These are phyloP conservation scores for Carallia pectinifolia DNA, from an alignment of 345 rosid genomes.

Conservation along the genomic window DNA sequence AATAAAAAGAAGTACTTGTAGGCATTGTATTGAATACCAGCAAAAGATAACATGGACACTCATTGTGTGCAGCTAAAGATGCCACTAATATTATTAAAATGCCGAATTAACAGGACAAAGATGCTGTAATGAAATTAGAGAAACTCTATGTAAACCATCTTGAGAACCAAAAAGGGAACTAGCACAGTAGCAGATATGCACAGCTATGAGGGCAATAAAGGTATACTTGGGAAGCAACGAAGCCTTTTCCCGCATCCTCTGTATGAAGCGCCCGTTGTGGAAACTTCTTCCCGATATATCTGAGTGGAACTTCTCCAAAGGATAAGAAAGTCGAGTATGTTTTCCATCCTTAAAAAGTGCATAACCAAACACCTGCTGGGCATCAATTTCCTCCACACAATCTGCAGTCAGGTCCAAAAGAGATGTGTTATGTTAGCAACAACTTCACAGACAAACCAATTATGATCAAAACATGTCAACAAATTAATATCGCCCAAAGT, in stretches of 20 bases:
- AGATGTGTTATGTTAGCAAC: neutral
- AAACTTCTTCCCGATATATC: conserved; percentile 33
- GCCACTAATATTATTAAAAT: neutral
- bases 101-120: neutral
- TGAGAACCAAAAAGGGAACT: neutral
- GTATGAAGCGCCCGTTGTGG: conserved; percentile 34
- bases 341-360: conserved; percentile 34
- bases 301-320: conserved; percentile 29
- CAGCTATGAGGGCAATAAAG: neutral
- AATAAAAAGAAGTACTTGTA: neutral
- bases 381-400: conserved; percentile 31
- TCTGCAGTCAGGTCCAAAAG: conserved; percentile 9
- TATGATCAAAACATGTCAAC: neutral
- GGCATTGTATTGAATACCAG: too few species aligned
- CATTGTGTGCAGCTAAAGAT: neutral
- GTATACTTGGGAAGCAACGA: conserved; percentile 27
- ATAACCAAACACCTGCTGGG: conserved; percentile 30
- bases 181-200: neutral
- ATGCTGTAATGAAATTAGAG: neutral
- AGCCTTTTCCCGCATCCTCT: conserved; percentile 32
- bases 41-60: neutral
- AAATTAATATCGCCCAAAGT: neutral
- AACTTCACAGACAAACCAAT: neutral
- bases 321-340: conserved; percentile 26
- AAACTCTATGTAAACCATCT: neutral